Percentiles rank a stretch among this genome's conserved stretches.
Evolutionary conservation across 177 flowering plant species (phyloP).

Genomic region (Vitis hybrid): DNA sequence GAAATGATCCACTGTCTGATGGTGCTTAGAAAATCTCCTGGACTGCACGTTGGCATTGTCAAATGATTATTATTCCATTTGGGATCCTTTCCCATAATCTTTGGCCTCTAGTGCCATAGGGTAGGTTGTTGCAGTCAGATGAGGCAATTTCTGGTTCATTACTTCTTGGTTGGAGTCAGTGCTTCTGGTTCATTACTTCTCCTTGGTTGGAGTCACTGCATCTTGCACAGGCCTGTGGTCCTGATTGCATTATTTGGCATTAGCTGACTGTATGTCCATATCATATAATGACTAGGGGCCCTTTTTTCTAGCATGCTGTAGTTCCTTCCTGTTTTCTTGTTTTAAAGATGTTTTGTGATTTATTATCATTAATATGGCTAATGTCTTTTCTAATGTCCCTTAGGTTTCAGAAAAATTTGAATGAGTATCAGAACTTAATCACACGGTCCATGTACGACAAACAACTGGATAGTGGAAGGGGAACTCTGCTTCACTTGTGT

Average conservation of each 20-base stretch:
- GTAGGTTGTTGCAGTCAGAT: not conserved
- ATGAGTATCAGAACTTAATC: conserved; percentile 81
- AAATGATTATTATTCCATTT: not conserved
- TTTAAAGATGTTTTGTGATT: not conserved
- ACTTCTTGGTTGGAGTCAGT: not conserved
- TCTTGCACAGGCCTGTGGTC: not conserved
- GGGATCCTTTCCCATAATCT: not conserved
- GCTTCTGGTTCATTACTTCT: not conserved
- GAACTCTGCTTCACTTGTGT: conserved; percentile 96
- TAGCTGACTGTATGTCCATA: too few species aligned
- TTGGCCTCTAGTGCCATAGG: not conserved
- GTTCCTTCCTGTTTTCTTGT: not conserved
- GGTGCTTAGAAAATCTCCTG: not conserved
- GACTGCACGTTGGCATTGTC: not conserved
- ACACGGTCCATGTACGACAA: conserved; percentile 97
- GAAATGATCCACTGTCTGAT: not conserved
- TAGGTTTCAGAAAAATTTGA: conserved; percentile 90
- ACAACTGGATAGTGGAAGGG: conserved; percentile 96
- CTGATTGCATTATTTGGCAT: not conserved
- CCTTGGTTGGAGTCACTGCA: not conserved
- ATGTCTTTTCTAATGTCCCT: conserved; percentile 8
- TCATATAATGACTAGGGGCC: not conserved
- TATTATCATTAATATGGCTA: not conserved
- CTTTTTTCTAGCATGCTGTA: not conserved
- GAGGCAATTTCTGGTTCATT: not conserved